Evolutionary conservation across 257 asterid species (phyloP).

Genomic region (Sherardia arvensis): DNA sequence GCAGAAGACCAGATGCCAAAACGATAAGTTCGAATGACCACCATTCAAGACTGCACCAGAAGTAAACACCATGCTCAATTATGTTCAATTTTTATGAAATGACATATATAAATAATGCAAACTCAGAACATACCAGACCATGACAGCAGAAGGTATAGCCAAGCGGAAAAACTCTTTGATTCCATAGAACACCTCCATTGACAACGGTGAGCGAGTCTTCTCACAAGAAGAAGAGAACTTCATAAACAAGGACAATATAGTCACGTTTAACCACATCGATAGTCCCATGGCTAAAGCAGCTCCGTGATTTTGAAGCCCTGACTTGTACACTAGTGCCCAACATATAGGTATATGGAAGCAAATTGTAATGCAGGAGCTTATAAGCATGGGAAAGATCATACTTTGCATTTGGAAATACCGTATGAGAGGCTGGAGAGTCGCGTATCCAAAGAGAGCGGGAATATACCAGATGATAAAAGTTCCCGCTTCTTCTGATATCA

Average conservation of each 20-base stretch:
- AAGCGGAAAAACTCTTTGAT: slow-evolving; percentile 39
- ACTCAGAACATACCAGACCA: background rate
- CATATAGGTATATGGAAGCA: slow-evolving; percentile 40
- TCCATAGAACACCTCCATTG: slow-evolving; percentile 26
- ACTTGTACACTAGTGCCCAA: slow-evolving; percentile 39
- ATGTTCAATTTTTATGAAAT: background rate
- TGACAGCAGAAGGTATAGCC: slow-evolving; percentile 40
- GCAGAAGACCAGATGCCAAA: slow-evolving; percentile 67
- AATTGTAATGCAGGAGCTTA: slow-evolving; percentile 29
- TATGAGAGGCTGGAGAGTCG: slow-evolving; percentile 39
- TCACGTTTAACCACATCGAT: slow-evolving; percentile 45
- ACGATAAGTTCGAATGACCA: slow-evolving; percentile 81
- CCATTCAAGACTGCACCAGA: slow-evolving; percentile 59
- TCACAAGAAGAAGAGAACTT: slow-evolving; percentile 31
- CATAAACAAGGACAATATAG: slow-evolving; percentile 29
- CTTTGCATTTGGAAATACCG: slow-evolving; percentile 56
- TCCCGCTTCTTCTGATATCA: slow-evolving; percentile 32
- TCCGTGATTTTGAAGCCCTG: slow-evolving; percentile 30
- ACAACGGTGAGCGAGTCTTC: slow-evolving; percentile 24
- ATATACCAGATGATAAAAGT: slow-evolving; percentile 29
- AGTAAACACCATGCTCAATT: background rate
- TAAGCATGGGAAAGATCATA: slow-evolving; percentile 39
- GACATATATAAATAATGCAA: background rate
- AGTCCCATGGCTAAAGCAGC: slow-evolving; percentile 41
- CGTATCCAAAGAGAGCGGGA: slow-evolving; percentile 44